A percentile compares a stretch with the other conserved stretches of the same genome.
These are phyloP conservation scores for Debaryomyces sp. DNA, from an alignment of 1,139 yeast genomes.

Conservation along the genomic window DNA sequence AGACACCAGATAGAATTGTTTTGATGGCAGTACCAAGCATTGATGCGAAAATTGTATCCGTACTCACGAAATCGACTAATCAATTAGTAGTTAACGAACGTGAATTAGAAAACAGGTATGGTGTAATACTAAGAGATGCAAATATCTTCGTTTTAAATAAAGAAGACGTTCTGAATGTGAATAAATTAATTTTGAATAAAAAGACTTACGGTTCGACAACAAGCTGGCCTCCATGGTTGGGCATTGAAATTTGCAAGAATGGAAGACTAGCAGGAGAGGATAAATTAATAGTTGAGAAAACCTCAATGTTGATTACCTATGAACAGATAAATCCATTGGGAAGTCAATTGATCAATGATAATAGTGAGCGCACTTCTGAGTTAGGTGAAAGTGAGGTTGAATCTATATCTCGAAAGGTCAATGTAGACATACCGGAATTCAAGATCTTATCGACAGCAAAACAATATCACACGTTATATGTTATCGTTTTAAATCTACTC, in stretches of 20 bases:
- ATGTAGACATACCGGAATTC: constrained; percentile 45
- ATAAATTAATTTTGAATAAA: constrained; percentile 27
- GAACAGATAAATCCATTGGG: constrained; percentile 35
- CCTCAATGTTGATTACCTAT: constrained; percentile 40
- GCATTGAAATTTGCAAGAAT: constrained; percentile 44
- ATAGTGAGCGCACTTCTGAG: constrained; percentile 5
- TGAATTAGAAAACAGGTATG: constrained; percentile 40
- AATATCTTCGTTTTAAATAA: constrained; percentile 44
- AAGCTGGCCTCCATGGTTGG: constrained; percentile 54
- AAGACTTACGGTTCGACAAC: constrained; percentile 39
- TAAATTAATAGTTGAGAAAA: constrained; percentile 39
- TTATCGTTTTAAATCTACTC: constrained; percentile 36
- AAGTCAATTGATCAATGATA: constrained; percentile 15
- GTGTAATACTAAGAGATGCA: constrained; percentile 40
- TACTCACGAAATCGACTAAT: constrained; percentile 30
- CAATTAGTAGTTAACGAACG: constrained; percentile 24
- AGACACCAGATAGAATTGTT: constrained; percentile 65
- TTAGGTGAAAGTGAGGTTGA: constrained; percentile 3
- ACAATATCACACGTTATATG: constrained; percentile 45
- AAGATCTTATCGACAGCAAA: constrained; percentile 43
- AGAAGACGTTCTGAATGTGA: constrained; percentile 19
- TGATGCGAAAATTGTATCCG: constrained; percentile 42
- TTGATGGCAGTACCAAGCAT: constrained; percentile 42
- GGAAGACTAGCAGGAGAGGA: constrained; percentile 40
- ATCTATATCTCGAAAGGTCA: constrained; percentile 21